A percentile compares a stretch with the other conserved stretches of the same genome.
phyloP scores from a whole-genome alignment of 495 filamentous ascomycete species.

The Penicillium lagena region DNA sequence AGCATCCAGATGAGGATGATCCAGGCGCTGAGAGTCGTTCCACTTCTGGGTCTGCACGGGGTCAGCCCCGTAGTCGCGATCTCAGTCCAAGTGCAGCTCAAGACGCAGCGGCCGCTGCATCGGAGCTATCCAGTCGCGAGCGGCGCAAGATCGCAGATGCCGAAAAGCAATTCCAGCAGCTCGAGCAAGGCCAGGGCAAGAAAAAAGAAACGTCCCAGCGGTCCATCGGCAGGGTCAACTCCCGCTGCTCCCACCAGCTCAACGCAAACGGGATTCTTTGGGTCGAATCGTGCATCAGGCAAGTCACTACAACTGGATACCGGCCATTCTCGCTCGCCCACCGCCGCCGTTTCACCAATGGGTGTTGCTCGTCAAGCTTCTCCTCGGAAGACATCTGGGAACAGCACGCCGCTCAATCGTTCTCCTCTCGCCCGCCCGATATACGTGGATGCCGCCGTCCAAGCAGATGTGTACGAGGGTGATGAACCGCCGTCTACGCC shows the following conservation, averaged over 20 bases:
- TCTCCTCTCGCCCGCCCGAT: constrained; percentile 19
- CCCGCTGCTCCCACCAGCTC: constrained; percentile 16
- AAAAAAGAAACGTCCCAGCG: constrained; percentile 43
- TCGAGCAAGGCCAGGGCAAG: constrained; percentile 47
- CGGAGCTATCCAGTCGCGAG: constrained; percentile 76
- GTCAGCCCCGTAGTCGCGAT: constrained; percentile 75
- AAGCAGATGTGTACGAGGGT: constrained; percentile 35
- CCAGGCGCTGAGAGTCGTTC: constrained; percentile 50
- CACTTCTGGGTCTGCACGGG: constrained; percentile 65
- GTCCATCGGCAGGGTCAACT: constrained; percentile 27
- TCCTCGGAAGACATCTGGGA: constrained; percentile 26
- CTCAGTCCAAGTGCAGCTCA: constrained; percentile 52
- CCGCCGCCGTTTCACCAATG: constrained; percentile 12
- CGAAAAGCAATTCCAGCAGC: constrained; percentile 63
- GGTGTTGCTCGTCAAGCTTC: constrained; percentile 12
- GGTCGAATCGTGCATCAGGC: constrained; percentile 2
- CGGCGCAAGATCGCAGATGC: constrained; percentile 80
- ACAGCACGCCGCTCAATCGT: constrained; percentile 18
- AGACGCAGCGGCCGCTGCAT: constrained; percentile 26
- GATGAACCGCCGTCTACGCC: constrained; percentile 16
- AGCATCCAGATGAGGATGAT: constrained; percentile 44
- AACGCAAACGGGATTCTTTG: constrained; percentile 15
- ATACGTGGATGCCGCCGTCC: constrained; percentile 41
- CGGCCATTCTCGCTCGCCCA: constrained; percentile 24
- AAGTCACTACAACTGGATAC: constrained; percentile 15